Base-by-base conservation (phyloP, 805 yeast genomes). In the Millerago galiae region DNA sequence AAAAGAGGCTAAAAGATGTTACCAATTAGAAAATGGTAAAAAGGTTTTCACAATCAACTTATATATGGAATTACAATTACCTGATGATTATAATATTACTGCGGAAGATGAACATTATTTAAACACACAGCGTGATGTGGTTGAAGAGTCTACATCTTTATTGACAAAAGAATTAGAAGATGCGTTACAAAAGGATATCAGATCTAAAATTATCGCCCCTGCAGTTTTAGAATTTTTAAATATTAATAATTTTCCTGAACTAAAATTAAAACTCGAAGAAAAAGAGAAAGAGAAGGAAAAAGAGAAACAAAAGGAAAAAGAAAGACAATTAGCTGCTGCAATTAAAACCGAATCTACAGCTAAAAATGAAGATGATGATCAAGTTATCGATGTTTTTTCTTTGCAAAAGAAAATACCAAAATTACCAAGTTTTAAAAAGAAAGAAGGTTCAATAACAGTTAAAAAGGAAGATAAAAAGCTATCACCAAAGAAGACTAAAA, bases 171-270 rank as follows among this genome's bases (percentile, higher is more conserved):
- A 88, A 49, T 69, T 88, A 39, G 77, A 76, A 45, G 65, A 67
- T 10, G 78, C 80, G 37, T 59, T 88, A 35, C 64, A 78, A 16
- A 81, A 82, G 46, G 95, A 88, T 61, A 74, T 88, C 18, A 70
- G 84, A 50, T 91, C 80, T 53, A 74, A 87, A 46, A 63, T 84
- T 4, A 72, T 86, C 18, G 89, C 84, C 0, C 87, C 93, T 0
- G 68, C 72, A 2, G 74, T 88, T 14, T 67, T 83, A 41, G 80
- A 80, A 26, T 61, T 73, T 15, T 66, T 88, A 49, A 72, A 75
- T 43, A 80, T 79, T 32, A 75, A 73, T 4, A 72, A 71, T 31
- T 82, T 74, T 54, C 83, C 86, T 1, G 73, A 70, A 3, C 56
- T 65, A 18, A 44, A 66, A 40, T 59, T 63, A n/a, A 58, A 70